Base-by-base conservation (phyloP, 306 rosid genomes). In the Lupinus albus region DNA sequence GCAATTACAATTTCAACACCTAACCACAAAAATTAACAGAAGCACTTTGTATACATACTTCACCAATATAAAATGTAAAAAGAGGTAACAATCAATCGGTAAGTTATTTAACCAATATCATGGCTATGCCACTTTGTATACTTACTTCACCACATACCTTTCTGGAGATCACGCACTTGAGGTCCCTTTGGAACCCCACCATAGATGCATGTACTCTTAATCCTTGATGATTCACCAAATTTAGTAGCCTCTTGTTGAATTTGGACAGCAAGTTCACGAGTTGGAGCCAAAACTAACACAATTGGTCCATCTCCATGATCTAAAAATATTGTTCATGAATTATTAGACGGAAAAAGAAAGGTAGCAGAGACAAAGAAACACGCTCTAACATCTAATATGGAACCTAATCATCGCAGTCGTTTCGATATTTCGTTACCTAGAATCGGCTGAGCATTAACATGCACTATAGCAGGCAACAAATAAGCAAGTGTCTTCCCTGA, bases 121-220 rank as follows among this genome's bases (percentile, higher is more conserved):
- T 39, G 35, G 68, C 59, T 57, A 61, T 6, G 46, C 14, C n/a
- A n/a, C n/a, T n/a, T n/a, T n/a, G n/a, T n/a, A 79, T 71, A 71
- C 81, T 62, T 53, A 78, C 76, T 54, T 67, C 71, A 71, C 62
- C 80, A 76, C 84, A 53, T 76, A 90, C 99, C 99, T 86, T 84
- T 93, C 81, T 93, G 99, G 45, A 93, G 97, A 78, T 93, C 99
- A 53, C 97, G 96, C 75, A 93, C 94, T 80, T 93, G 99, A 72
- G 99, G 99, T 54, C 97, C 99, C 82, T 90, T 93, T 14, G 99
- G 99, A 74, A 93, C 99, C 54, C 99, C 99, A 18, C 99, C 99
- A 64, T 90, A 93, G 9, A 93, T 81, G 78, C 99, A 93, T n/a
- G 99, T 93, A 65, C 82, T 85, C 88, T 93, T 93, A 73, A 93